Evolutionary conservation across 192 early-diverging fungal species (phyloP), one percentile per base, ranked within the genome.

Genomic region (Rhizophagus clarus): DNA sequence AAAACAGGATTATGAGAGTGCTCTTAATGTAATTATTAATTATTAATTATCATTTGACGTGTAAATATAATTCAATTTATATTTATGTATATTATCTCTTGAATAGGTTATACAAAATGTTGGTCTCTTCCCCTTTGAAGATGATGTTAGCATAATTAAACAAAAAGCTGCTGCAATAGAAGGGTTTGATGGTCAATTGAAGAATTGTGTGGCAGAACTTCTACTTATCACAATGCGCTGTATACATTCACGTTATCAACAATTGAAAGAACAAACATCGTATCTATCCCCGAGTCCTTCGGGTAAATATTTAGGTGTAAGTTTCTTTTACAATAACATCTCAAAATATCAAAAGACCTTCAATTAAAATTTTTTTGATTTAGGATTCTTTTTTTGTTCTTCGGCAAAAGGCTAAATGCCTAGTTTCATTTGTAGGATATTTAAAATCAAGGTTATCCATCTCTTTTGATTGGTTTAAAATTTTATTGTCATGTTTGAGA

Each of bases 161-260:
- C 88, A 89, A 81, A 85, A 90, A 31, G 92, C 91, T 0, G 90
- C 93, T 31, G 87, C 89, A n/a, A 93, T 96, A 63, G 81, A 85
- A 37, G 77, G 26, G 2, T 82, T 95, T 72, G 91, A 94, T 70
- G 93, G 94, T 60, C 79, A 83, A 10, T 89, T 98, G 26, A 87
- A 90, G 12, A 88, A 89, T 29, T 93, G 92, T 83, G 87, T 97
- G 79, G 92, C 96, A 11, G 88, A 93, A 12, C 83, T 97, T 9
- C 80, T 98, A 24, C 81, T 96, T 31, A 87, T 88, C 51, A 88
- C 93, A 4, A 96, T 95, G 92, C 88, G 91, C 24, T 88, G 86
- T 61, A 78, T 95, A 67, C 82, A 88, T 69, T 85, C 87, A 34
- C 77, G 92, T 72, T 94, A 92, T 77, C 81, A 90, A 11, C 80